Conservation (phyloP, 768 basidiomycete species). For the Termitomyces sp. region DNA sequence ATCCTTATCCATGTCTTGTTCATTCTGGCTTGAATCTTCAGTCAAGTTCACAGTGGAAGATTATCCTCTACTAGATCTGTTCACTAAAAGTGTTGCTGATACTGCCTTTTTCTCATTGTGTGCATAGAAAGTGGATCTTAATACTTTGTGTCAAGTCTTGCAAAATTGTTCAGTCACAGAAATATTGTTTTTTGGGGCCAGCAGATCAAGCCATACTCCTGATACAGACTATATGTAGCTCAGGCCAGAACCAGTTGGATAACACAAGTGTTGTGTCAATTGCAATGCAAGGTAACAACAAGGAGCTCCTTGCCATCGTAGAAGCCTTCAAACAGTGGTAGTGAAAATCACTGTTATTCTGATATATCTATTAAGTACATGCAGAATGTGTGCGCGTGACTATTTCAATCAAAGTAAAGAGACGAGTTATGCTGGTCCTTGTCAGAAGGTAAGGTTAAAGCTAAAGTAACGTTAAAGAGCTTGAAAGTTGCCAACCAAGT, state of each 20-base stretch:
- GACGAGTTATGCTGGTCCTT: not conserved
- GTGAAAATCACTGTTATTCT: not conserved
- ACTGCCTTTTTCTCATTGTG: not conserved
- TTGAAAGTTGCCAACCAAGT: not conserved
- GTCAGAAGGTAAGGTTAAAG: not conserved
- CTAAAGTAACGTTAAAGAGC: no score
- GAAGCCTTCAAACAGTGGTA: no score
- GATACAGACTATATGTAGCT: not conserved
- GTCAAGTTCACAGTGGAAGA: not conserved
- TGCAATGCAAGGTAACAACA: not conserved
- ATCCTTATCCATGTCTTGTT: not conserved
- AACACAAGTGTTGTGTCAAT: not conserved
- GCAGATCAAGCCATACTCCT: not conserved
- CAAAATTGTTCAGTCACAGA: not conserved
- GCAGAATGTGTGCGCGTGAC: not conserved
- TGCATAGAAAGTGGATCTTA: not conserved
- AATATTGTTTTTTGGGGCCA: not conserved
- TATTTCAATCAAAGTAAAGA: not conserved
- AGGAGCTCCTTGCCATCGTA: no score
- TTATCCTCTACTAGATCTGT: not conserved
- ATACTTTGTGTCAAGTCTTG: not conserved
- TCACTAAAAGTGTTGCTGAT: not conserved
- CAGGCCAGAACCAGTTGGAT: not conserved
- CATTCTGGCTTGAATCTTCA: no score
- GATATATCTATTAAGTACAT: not conserved